A percentile compares a stretch with the other conserved stretches of the same genome.
Evolutionary conservation across 1,284 basidiomycete genomes (phyloP).

Genomic region (Erythrobasidium hasegawianum): DNA sequence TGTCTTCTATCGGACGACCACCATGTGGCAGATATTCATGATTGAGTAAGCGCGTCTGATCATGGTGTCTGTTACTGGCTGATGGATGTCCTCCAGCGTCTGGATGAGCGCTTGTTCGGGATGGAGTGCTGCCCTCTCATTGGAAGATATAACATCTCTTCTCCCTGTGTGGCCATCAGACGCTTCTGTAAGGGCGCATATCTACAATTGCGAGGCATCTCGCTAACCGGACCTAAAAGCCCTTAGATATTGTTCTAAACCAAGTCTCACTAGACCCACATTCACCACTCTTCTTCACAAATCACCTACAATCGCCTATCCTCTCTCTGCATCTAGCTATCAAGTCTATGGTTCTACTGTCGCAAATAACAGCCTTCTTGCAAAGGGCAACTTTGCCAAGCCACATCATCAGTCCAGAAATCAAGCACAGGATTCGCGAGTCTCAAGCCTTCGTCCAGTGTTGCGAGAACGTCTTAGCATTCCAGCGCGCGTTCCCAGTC

Average conservation of each 20-base stretch:
- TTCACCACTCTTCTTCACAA: slow-evolving; percentile 27
- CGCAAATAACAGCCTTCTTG: slow-evolving; percentile 11
- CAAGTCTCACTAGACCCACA: slow-evolving; percentile 24
- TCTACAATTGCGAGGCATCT: background rate
- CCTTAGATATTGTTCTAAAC: slow-evolving; percentile 27
- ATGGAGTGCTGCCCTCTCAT: slow-evolving; percentile 16
- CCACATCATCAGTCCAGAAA: slow-evolving; percentile 17
- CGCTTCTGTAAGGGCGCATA: slow-evolving; percentile 6
- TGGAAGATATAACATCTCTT: slow-evolving; percentile 22
- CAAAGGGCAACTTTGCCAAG: slow-evolving; percentile 18
- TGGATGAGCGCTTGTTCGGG: slow-evolving; percentile 32
- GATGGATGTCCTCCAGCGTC: background rate
- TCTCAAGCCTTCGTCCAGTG: slow-evolving; percentile 13
- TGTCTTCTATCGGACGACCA: slow-evolving; percentile 30
- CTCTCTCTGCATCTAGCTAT: slow-evolving; percentile 21
- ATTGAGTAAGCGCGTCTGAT: background rate
- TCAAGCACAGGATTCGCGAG: slow-evolving; percentile 11
- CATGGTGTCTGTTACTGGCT: background rate
- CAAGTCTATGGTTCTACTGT: slow-evolving; percentile 25
- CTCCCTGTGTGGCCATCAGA: slow-evolving; percentile 31
- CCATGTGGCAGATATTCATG: slow-evolving; percentile 12
- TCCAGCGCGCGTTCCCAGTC: slow-evolving; percentile 16
- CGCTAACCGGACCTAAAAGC: background rate
- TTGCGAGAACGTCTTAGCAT: background rate
- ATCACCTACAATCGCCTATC: slow-evolving; percentile 28